Percentiles rank a stretch among this genome's conserved stretches.
Evolutionary conservation across 2,329 filamentous ascomycete genomes (phyloP).

Genomic region (Didymella sp.): DNA sequence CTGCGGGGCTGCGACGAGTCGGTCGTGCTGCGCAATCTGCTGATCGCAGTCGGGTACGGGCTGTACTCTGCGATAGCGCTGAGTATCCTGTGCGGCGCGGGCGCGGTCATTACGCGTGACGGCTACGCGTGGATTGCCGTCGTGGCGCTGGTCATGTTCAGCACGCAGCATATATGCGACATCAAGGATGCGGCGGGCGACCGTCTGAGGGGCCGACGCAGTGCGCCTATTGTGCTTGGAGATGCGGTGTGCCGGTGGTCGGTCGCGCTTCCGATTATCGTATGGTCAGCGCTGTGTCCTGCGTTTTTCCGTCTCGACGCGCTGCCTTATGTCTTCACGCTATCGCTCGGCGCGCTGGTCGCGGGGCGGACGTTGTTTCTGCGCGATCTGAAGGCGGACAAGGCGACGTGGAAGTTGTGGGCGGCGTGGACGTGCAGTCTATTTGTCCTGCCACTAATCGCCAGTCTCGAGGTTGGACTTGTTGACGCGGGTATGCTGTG

Average conservation of each 20-base stretch:
- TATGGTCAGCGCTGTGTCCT: constrained; percentile 23
- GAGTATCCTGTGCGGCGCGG: constrained; percentile 6
- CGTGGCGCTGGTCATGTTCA: constrained; percentile 23
- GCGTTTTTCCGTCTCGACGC: constrained; percentile 26
- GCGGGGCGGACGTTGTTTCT: constrained; percentile 17
- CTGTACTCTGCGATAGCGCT: constrained; percentile 20
- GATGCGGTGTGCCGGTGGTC: constrained; percentile 25
- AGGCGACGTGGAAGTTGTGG: constrained; percentile 31
- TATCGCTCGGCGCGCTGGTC: constrained; percentile 20
- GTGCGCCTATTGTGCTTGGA: constrained; percentile 32
- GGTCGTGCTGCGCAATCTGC: constrained; percentile 27
- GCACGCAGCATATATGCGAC: constrained; percentile 43
- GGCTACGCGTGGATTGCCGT: constrained; percentile 20
- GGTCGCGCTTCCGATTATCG: constrained; percentile 28
- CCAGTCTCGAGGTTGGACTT: not conserved
- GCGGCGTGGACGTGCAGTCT: constrained; percentile 26
- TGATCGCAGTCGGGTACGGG: constrained; percentile 29
- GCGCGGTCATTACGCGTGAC: not conserved
- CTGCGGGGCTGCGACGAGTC: constrained; percentile 28
- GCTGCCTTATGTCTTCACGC: constrained; percentile 2
- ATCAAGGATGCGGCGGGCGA: constrained; percentile 42
- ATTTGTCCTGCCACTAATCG: constrained; percentile 24
- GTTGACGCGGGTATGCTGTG: constrained; percentile 4
- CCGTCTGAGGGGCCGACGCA: constrained; percentile 24
- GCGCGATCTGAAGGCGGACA: constrained; percentile 19